Evolutionary conservation across 257 asterid species (phyloP).

Genomic region (Ligustrum vulgare): DNA sequence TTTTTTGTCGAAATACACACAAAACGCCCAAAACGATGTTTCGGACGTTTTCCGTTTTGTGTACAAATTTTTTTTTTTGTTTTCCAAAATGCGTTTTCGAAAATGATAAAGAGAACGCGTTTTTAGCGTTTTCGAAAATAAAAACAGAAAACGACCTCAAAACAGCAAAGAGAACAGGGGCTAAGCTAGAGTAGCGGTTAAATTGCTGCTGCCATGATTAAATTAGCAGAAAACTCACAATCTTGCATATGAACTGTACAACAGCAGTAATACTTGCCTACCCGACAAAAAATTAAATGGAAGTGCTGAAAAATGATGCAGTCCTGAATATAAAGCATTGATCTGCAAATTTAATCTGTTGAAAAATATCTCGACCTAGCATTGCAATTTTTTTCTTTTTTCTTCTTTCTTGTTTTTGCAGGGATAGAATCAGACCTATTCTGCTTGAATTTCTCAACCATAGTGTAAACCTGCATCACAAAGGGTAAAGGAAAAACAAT

Average conservation of each 20-base stretch:
- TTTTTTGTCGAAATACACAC: too few relatives aligned
- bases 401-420: constrained; percentile 36
- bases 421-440: constrained; percentile 36
- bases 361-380: background rate
- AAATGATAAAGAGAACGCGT: too few relatives aligned
- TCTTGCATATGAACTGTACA: background rate
- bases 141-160: too few relatives aligned
- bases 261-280: constrained; percentile 16
- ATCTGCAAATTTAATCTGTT: background rate
- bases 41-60: too few relatives aligned
- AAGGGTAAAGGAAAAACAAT: constrained; percentile 14
- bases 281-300: background rate
- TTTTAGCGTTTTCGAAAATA: too few relatives aligned
- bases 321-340: constrained; percentile 11
- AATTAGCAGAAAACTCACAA: background rate
- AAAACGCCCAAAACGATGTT: too few relatives aligned
- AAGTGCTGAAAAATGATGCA: background rate
- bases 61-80: too few relatives aligned
- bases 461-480: constrained; percentile 66
- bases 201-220: background rate
- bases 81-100: too few relatives aligned
- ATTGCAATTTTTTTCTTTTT: constrained; percentile 7
- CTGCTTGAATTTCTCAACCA: constrained; percentile 76
- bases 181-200: background rate
- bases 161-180: too few relatives aligned